These are phyloP conservation scores for Phyllosticta citriasiana DNA, from an alignment of 2,329 filamentous ascomycete genomes.

Conservation along the genomic window DNA sequence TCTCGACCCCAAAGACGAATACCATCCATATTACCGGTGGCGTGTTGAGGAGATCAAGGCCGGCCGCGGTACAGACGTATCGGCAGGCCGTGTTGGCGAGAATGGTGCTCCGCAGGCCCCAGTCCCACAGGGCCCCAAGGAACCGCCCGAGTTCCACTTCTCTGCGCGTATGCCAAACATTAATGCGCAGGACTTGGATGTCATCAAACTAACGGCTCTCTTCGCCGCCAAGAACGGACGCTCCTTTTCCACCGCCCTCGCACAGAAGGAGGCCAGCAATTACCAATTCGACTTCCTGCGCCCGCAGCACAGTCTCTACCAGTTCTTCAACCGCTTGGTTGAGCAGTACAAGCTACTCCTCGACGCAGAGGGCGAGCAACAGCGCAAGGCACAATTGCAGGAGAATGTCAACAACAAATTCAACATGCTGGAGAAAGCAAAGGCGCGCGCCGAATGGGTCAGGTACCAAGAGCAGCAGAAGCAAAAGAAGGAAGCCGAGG, in stretches of 20 bases:
- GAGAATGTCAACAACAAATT: slow-evolving; percentile 70
- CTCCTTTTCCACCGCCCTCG: slow-evolving; percentile 80
- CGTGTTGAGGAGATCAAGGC: slow-evolving; percentile 75
- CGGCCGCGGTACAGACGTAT: slow-evolving; percentile 69
- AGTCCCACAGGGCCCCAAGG: slow-evolving; percentile 71
- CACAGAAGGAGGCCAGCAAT: slow-evolving; percentile 80
- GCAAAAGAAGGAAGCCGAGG: slow-evolving; percentile 77
- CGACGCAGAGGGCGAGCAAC: slow-evolving; percentile 59
- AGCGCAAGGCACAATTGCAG: slow-evolving; percentile 62
- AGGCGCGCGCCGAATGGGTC: slow-evolving; percentile 76
- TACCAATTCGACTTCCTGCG: slow-evolving; percentile 94
- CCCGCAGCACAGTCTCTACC: slow-evolving; percentile 90
- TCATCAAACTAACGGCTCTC: slow-evolving; percentile 67
- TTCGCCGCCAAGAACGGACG: slow-evolving; percentile 91
- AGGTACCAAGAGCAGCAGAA: slow-evolving; percentile 79
- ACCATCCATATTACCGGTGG: slow-evolving; percentile 85
- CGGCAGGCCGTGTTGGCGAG: slow-evolving; percentile 64
- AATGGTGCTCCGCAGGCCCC: slow-evolving; percentile 42
- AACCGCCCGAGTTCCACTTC: slow-evolving; percentile 82
- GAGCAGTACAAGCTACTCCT: slow-evolving; percentile 86
- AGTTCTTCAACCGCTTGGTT: slow-evolving; percentile 84
- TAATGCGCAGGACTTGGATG: slow-evolving; percentile 79
- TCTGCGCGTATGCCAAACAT: slow-evolving; percentile 96
- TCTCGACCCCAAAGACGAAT: slow-evolving; percentile 67
- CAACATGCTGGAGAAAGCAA: slow-evolving; percentile 68